Percentiles rank a stretch among this genome's conserved stretches.
These are phyloP conservation scores for Schwanniomyces occidentalis DNA, from an alignment of 805 yeast genomes.

Conservation along the genomic window DNA sequence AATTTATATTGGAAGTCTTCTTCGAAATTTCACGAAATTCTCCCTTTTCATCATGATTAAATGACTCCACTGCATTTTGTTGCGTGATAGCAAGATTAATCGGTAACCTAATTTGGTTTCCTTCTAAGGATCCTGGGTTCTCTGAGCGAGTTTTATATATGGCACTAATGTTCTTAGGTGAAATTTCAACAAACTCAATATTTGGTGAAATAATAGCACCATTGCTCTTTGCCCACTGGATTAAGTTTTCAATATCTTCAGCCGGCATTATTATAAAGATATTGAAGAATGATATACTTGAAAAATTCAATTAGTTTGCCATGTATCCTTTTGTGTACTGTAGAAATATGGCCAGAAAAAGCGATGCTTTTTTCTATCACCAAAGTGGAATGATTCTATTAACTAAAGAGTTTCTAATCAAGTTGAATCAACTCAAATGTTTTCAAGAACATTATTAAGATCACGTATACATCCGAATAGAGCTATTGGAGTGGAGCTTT, in stretches of 20 bases:
- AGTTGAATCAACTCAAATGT: no score
- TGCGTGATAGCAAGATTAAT: conserved; percentile 19
- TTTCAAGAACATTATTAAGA: neutral
- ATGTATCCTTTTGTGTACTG: no score
- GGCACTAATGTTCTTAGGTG: conserved; percentile 28
- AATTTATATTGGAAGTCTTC: conserved; percentile 24
- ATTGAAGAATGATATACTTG: no score
- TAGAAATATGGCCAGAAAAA: no score
- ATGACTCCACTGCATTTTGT: conserved; percentile 23
- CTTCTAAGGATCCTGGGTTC: conserved; percentile 6
- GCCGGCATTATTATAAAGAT: conserved; percentile 1
- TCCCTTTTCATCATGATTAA: conserved; percentile 10
- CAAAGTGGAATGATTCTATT: no score
- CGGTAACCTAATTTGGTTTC: conserved; percentile 18
- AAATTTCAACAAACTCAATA: conserved; percentile 23
- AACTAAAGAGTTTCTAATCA: no score
- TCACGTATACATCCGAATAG: neutral
- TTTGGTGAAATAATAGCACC: conserved; percentile 28
- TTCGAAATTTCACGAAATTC: conserved; percentile 8
- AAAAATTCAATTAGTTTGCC: no score
- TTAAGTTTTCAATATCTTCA: conserved; percentile 13
- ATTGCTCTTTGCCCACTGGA: conserved; percentile 31
- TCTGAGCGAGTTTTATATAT: conserved; percentile 10
- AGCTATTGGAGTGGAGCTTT: neutral
- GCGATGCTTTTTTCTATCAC: no score